These are phyloP conservation scores for Alternaria brassicae DNA, from an alignment of 2,329 filamentous ascomycete species.

Conservation along the genomic window DNA sequence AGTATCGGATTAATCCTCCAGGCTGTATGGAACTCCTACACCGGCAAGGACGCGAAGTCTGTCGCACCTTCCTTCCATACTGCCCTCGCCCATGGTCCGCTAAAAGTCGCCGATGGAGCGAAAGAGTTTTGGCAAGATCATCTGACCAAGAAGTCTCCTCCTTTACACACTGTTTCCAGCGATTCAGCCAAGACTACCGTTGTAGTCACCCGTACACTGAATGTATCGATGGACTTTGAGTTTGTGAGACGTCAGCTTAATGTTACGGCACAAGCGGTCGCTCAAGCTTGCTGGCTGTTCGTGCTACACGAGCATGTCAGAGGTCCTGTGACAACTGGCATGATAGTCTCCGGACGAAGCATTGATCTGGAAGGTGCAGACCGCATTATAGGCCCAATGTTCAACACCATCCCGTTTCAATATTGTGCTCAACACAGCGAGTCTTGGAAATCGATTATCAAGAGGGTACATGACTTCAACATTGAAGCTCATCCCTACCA, in stretches of 20 bases:
- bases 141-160: slow-evolving; percentile 51
- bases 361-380: slow-evolving; percentile 72
- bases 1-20: slow-evolving; percentile 74
- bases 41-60: slow-evolving; percentile 27
- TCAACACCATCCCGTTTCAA: slow-evolving; percentile 85
- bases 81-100: slow-evolving; percentile 72
- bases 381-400: slow-evolving; percentile 77
- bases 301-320: slow-evolving; percentile 63
- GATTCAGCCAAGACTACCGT: slow-evolving; percentile 29
- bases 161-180: slow-evolving; percentile 37
- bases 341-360: slow-evolving; percentile 79
- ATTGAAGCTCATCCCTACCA: slow-evolving; percentile 73
- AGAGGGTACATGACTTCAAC: slow-evolving; percentile 74
- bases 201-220: slow-evolving; percentile 44
- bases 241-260: slow-evolving; percentile 64
- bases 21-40: slow-evolving; percentile 63
- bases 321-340: slow-evolving; percentile 66
- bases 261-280: slow-evolving; percentile 78
- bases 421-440: slow-evolving; percentile 54
- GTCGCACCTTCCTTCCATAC: slow-evolving; percentile 68
- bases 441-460: slow-evolving; percentile 68
- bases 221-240: slow-evolving; percentile 57
- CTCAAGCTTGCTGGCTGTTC: slow-evolving; percentile 77
- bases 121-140: slow-evolving; percentile 72
- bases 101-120: slow-evolving; percentile 59